These are phyloP conservation scores for Vanderwaltozyma polyspora DNA, from an alignment of 805 yeast species.

Conservation along the genomic window DNA sequence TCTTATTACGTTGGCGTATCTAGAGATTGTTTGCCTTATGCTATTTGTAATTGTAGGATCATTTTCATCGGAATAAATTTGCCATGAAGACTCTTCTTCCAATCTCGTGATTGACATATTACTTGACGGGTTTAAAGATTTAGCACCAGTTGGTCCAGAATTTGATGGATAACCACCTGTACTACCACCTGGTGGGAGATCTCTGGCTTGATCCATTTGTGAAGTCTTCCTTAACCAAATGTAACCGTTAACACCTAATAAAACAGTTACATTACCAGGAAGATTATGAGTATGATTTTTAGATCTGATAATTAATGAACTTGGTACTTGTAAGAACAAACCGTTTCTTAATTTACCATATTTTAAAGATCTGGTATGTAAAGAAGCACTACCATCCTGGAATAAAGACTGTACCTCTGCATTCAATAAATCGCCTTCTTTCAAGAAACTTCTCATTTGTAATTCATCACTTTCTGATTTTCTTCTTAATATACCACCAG, in stretches of 20 bases:
- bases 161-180: constrained; percentile 16
- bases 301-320: constrained; percentile 71
- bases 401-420: constrained; percentile 91
- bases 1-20: constrained; percentile 75
- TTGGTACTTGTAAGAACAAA: constrained; percentile 65
- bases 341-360: constrained; percentile 96
- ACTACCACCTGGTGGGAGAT: constrained; percentile 18
- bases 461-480: constrained; percentile 92
- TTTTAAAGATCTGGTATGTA: constrained; percentile 90
- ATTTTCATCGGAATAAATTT: constrained; percentile 84
- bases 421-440: constrained; percentile 91
- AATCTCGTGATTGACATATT: constrained; percentile 66
- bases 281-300: constrained; percentile 78
- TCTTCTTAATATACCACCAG: constrained; percentile 92
- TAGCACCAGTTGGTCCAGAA: constrained; percentile 29
- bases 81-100: constrained; percentile 91
- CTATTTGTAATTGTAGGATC: constrained; percentile 51
- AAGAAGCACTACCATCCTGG: constrained; percentile 82
- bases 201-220: constrained; percentile 22
- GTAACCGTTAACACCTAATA: constrained; percentile 90
- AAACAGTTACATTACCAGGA: constrained; percentile 90
- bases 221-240: constrained; percentile 79
- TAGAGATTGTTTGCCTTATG: constrained; percentile 60
- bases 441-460: constrained; percentile 86
- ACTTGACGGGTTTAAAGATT: constrained; percentile 23